Evolutionary conservation across 164 flowering plant genomes (phyloP).

Genomic region (Dillenia suffruticosa): DNA sequence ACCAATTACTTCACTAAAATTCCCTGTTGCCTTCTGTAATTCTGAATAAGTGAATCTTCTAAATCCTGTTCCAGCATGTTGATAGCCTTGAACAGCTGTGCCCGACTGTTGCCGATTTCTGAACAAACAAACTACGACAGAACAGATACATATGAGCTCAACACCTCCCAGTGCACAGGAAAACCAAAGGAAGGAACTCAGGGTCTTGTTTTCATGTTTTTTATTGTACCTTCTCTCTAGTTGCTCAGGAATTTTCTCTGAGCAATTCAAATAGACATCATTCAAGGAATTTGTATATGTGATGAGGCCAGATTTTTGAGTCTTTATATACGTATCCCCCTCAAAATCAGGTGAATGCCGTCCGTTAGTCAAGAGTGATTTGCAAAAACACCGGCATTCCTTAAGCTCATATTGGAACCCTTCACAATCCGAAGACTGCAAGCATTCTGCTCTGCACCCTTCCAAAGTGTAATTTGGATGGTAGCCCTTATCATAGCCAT

Average conservation of each 20-base stretch:
- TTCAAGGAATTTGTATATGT: too few species aligned
- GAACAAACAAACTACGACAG: slow-evolving; percentile 10
- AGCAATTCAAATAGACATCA: too few species aligned
- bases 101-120: not conserved
- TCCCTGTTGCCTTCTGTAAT: slow-evolving; percentile 18
- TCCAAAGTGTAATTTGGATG: slow-evolving; percentile 1
- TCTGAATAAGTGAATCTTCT: slow-evolving; percentile 23
- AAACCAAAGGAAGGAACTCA: slow-evolving; percentile 6
- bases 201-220: too few species aligned
- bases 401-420: slow-evolving; percentile 11
- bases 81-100: slow-evolving; percentile 2
- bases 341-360: too few species aligned
- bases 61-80: slow-evolving; percentile 7
- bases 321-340: too few species aligned
- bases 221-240: too few species aligned
- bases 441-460: slow-evolving; percentile 19
- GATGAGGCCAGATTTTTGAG: too few species aligned
- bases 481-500: slow-evolving; percentile 17
- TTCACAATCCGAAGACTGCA: slow-evolving; percentile 11
- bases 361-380: too few species aligned
- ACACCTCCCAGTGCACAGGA: slow-evolving; percentile 7
- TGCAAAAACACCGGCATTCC: not conserved
- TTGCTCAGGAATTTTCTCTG: too few species aligned
- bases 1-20: slow-evolving; percentile 20
- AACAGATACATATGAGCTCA: slow-evolving; percentile 10